phyloP scores from a whole-genome alignment of 1,284 basidiomycete genomes.

The Cryptococcus sp. region DNA sequence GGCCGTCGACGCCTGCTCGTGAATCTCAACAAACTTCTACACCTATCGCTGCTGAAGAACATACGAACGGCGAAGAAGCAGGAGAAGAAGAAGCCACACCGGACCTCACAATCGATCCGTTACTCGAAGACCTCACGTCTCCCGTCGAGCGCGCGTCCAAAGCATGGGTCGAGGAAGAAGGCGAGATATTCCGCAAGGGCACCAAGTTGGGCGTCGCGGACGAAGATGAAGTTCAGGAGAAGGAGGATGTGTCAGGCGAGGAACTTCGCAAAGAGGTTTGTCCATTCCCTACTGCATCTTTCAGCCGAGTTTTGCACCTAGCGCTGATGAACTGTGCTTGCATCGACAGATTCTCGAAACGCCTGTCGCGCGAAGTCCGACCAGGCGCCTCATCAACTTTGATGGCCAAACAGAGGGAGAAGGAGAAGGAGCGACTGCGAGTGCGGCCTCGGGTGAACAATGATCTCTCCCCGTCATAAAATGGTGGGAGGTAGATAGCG shows the following conservation, averaged over 20 bases:
- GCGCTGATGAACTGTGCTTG: background rate
- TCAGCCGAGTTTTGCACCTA: background rate
- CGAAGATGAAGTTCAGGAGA: conserved; percentile 63
- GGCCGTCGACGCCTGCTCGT: background rate
- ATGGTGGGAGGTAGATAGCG: too few species aligned
- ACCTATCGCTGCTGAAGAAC: background rate
- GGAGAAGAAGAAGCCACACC: conserved; percentile 1
- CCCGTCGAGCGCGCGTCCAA: conserved; percentile 56
- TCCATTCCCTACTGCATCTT: background rate
- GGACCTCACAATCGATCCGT: background rate
- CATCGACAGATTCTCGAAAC: conserved; percentile 45
- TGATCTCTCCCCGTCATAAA: too few species aligned
- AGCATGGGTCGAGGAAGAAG: conserved; percentile 81
- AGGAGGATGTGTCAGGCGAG: conserved; percentile 65
- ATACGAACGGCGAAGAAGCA: conserved; percentile 1
- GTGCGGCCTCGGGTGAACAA: too few species aligned
- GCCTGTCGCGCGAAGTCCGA: conserved; percentile 47
- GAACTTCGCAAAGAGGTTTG: conserved; percentile 77
- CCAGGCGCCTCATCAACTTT: conserved; percentile 28
- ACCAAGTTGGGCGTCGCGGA: conserved; percentile 79
- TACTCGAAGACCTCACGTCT: conserved; percentile 10
- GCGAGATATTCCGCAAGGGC: conserved; percentile 89
- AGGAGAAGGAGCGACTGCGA: background rate
- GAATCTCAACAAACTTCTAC: background rate
- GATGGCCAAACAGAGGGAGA: conserved; percentile 26